phyloP scores from a whole-genome alignment of 2,329 filamentous ascomycete genomes.

The Metarhizium sp. region DNA sequence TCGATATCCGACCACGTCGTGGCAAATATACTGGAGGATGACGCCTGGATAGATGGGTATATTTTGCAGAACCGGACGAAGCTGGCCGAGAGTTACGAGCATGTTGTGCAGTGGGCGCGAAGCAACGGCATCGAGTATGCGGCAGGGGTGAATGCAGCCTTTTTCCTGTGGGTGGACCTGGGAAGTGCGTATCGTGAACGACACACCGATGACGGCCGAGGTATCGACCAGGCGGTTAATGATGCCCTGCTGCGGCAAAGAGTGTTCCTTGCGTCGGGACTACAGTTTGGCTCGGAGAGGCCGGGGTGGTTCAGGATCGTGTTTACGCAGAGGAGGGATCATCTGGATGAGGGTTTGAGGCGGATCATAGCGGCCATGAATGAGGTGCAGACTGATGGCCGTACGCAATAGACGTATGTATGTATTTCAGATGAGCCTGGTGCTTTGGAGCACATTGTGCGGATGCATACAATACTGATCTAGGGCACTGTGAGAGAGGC shows the following conservation, averaged over 20 bases:
- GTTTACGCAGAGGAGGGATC: constrained; percentile 22
- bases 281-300: constrained; percentile 27
- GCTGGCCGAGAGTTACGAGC: constrained; percentile 28
- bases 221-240: constrained; percentile 18
- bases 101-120: constrained; percentile 26
- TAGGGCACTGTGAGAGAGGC: too few species aligned
- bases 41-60: constrained; percentile 33
- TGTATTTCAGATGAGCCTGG: too few species aligned
- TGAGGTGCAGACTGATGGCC: not conserved
- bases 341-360: constrained; percentile 19
- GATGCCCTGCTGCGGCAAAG: constrained; percentile 18
- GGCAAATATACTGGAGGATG: constrained; percentile 33
- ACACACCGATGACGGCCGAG: constrained; percentile 5
- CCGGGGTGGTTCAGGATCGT: constrained; percentile 30
- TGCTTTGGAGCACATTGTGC: too few species aligned
- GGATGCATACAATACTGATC: too few species aligned
- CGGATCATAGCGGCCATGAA: not conserved
- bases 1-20: constrained; percentile 31
- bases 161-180: constrained; percentile 46
- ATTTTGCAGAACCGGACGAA: constrained; percentile 30
- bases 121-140: constrained; percentile 34
- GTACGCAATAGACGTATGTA: too few species aligned
- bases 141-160: constrained; percentile 39
- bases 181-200: constrained; percentile 17
- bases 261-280: constrained; percentile 27